A percentile compares a stretch with the other conserved stretches of the same genome.
phyloP scores from a whole-genome alignment of 192 early-diverging fungal species.

The Entomortierella chlamydospora region DNA sequence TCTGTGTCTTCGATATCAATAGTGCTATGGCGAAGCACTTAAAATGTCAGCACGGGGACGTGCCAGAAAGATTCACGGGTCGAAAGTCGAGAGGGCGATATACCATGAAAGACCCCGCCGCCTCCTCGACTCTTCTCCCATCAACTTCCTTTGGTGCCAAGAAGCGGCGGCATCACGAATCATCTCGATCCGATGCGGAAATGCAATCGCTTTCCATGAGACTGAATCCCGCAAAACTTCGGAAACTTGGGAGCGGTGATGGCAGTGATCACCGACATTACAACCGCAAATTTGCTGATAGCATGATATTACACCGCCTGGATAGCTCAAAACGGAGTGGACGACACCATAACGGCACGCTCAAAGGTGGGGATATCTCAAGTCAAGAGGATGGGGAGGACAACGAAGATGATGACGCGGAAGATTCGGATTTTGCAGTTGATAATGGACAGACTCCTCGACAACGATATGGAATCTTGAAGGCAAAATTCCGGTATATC shows the following conservation, averaged over 20 bases:
- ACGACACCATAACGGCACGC: neutral
- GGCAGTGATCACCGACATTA: constrained; percentile 21
- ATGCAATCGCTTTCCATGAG: neutral
- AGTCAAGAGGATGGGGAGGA: constrained; percentile 6
- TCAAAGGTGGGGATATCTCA: neutral
- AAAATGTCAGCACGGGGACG: constrained; percentile 51
- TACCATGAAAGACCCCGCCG: constrained; percentile 53
- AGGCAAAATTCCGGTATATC: constrained; percentile 49
- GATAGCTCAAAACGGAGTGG: constrained; percentile 11
- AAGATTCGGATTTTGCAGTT: constrained; percentile 36
- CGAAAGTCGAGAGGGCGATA: constrained; percentile 49
- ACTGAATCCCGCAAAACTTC: constrained; percentile 23
- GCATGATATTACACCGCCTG: constrained; percentile 10
- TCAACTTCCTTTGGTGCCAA: constrained; percentile 21
- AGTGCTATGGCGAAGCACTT: constrained; percentile 54
- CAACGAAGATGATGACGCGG: constrained; percentile 31
- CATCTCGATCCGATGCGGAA: constrained; percentile 28
- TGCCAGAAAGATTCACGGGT: constrained; percentile 51
- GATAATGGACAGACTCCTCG: constrained; percentile 41
- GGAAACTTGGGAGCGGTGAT: constrained; percentile 28
- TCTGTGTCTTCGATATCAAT: neutral
- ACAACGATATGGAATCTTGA: constrained; percentile 36
- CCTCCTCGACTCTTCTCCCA: constrained; percentile 39
- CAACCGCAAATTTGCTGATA: constrained; percentile 13
- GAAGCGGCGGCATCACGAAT: constrained; percentile 33